Base-by-base conservation (phyloP, 2,329 filamentous ascomycete species). In the Bipolaris zeicola region DNA sequence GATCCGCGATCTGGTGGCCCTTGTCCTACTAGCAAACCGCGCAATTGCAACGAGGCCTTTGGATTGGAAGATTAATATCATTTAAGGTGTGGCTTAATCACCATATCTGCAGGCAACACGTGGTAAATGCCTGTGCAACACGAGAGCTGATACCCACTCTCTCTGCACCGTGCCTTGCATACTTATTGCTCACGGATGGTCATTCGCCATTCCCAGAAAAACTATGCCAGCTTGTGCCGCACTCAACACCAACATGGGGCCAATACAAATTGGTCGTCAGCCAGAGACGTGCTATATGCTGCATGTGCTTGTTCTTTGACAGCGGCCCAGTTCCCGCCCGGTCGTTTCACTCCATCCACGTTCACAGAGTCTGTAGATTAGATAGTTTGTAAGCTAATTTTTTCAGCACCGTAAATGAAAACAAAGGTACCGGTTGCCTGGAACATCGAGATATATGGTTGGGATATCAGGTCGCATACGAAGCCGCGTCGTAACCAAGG, bases 1-100 rank as follows among this genome's bases (percentile, higher is more conserved):
- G 20, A 41, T 42, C 31, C 54, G 44, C 42, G 20, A 52, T 33
- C 52, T 38, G 50, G 50, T 28, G 39, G 16, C 34, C 47, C n/a
- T 26, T 28, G 28, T 42, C 31, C 28, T 13, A 31, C 28, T 31
- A 31, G 24, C 11, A 33, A 24, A 42, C 18, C 26, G 8, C 36
- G n/a, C 51, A 26, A 36, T 34, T 11, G 36, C 26, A 22, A 14
- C 47, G 33, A 34, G 18, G 18, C 14, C 28, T 34, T n/a, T 13
- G n/a, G 28, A 24, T 18, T 18, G 33, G n/a, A 38, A 38, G 34
- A 38, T 28, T 5, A 28, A 34, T 38, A 13, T 3, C 8, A 24
- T 48, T 28, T 41, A 31, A 20, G 24, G 39, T 42, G 39, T 26
- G 39, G 39, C 39, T 41, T 42, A 14, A 42, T 42, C 11, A 13